Percentiles rank a stretch among this genome's conserved stretches.
Evolutionary conservation across 192 early-diverging fungal genomes (phyloP).

Genomic region (Podila clonocystis): DNA sequence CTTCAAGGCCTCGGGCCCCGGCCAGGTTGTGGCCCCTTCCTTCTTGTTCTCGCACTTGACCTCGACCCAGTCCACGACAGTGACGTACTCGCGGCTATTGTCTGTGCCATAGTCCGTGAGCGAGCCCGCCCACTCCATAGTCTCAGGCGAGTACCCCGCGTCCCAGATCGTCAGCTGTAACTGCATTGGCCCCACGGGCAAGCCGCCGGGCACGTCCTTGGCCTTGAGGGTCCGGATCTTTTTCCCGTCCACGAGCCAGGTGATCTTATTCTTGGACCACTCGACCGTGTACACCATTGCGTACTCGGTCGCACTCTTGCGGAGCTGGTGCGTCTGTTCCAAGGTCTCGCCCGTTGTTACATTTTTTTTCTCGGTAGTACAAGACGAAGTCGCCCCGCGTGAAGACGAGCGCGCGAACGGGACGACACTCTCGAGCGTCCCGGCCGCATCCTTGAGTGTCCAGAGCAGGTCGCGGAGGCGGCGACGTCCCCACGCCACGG

Average conservation of each 20-base stretch:
- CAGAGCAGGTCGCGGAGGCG: not conserved
- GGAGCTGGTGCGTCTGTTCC: constrained; percentile 26
- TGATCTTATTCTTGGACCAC: constrained; percentile 46
- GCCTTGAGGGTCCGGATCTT: constrained; percentile 35
- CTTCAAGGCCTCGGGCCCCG: constrained; percentile 10
- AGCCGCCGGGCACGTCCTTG: constrained; percentile 16
- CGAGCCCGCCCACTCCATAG: constrained; percentile 28
- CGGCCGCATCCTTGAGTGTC: not conserved
- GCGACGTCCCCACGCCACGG: not conserved
- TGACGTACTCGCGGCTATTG: constrained; percentile 25
- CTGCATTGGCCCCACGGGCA: constrained; percentile 27
- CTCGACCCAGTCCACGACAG: constrained; percentile 31
- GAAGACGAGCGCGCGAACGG: not conserved
- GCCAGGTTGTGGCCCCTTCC: constrained; percentile 28
- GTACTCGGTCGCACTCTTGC: constrained; percentile 17
- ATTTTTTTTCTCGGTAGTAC: not conserved
- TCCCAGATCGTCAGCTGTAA: constrained; percentile 44
- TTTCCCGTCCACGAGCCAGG: constrained; percentile 47
- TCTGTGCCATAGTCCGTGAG: constrained; percentile 32
- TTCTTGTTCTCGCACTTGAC: constrained; percentile 17
- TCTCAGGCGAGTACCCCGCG: constrained; percentile 24
- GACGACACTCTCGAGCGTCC: not conserved
- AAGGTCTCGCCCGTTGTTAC: constrained; percentile 6
- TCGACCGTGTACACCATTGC: constrained; percentile 48
- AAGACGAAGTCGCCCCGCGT: not conserved